Evolutionary conservation across 805 yeast genomes (phyloP).

Genomic region (Kazachstania viticola): DNA sequence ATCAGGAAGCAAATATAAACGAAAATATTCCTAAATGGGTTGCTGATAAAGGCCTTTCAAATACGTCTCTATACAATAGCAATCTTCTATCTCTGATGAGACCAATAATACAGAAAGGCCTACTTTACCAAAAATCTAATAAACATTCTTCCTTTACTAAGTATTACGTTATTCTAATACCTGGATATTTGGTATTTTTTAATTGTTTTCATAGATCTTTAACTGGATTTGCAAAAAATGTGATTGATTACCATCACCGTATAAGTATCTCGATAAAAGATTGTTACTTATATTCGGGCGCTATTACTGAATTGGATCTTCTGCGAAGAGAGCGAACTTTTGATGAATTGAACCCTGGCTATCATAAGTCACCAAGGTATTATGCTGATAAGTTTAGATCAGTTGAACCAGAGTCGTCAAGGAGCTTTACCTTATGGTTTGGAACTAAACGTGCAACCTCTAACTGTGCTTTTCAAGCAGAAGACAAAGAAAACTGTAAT

Average conservation of each 20-base stretch:
- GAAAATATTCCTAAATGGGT: conserved; percentile 42
- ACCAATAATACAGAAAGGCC: conserved; percentile 52
- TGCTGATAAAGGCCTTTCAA: conserved; percentile 39
- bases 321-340: conserved; percentile 34
- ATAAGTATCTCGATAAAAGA: conserved; percentile 50
- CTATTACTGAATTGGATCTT: conserved; percentile 45
- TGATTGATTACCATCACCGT: conserved; percentile 39
- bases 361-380: conserved; percentile 52
- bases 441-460: conserved; percentile 43
- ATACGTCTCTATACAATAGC: conserved; percentile 41
- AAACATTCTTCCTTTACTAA: conserved; percentile 57
- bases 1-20: conserved; percentile 42
- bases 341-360: conserved; percentile 42
- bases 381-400: conserved; percentile 81
- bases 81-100: conserved; percentile 49
- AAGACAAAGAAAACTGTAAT: not conserved
- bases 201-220: conserved; percentile 37
- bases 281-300: conserved; percentile 71
- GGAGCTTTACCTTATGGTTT: conserved; percentile 81
- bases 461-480: not conserved
- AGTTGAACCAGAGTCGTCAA: conserved; percentile 58
- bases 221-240: conserved; percentile 35
- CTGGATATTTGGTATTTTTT: conserved; percentile 56
- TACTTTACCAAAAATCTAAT: conserved; percentile 54
- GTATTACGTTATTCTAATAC: conserved; percentile 52